Conservation (phyloP, 2,329 filamentous ascomycete species). For the Cladosporium sp. region DNA sequence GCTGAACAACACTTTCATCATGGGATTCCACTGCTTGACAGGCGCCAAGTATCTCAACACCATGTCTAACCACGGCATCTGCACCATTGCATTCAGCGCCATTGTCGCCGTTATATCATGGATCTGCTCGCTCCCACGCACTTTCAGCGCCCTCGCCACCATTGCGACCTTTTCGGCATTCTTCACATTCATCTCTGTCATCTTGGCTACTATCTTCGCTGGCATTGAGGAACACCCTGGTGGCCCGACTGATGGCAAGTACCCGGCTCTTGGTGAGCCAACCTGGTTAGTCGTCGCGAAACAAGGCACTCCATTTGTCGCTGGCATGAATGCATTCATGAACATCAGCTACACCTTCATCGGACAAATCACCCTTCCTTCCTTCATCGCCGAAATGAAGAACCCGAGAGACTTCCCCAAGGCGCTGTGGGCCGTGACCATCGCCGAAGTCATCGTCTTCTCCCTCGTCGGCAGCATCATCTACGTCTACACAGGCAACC, state of each 20-base stretch:
- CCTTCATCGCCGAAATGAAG: slow-evolving; percentile 94
- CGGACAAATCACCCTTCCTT: slow-evolving; percentile 88
- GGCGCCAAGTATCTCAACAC: slow-evolving; percentile 89
- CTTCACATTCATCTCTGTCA: slow-evolving; percentile 86
- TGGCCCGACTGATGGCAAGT: slow-evolving; percentile 62
- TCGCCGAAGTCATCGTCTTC: slow-evolving; percentile 84
- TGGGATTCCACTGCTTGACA: slow-evolving; percentile 78
- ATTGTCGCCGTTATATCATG: slow-evolving; percentile 75
- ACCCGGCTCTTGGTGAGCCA: slow-evolving; percentile 56
- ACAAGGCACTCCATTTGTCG: slow-evolving; percentile 73
- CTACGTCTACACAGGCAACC: slow-evolving; percentile 84
- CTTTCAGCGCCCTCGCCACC: slow-evolving; percentile 77
- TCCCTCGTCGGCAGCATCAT: slow-evolving; percentile 77
- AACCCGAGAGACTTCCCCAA: slow-evolving; percentile 82
- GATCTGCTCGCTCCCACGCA: slow-evolving; percentile 78
- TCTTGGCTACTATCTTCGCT: slow-evolving; percentile 80
- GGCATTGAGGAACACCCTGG: slow-evolving; percentile 74
- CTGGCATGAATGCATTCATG: slow-evolving; percentile 82
- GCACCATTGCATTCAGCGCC: slow-evolving; percentile 77
- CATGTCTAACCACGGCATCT: slow-evolving; percentile 67
- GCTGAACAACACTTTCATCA: slow-evolving; percentile 88
- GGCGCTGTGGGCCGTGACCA: slow-evolving; percentile 85
- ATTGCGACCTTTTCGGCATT: slow-evolving; percentile 76
- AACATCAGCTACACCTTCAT: slow-evolving; percentile 98
- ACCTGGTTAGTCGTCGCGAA: slow-evolving; percentile 68